Conservation (phyloP, 2,329 filamentous ascomycete genomes). For the Microdochium bolleyi region DNA sequence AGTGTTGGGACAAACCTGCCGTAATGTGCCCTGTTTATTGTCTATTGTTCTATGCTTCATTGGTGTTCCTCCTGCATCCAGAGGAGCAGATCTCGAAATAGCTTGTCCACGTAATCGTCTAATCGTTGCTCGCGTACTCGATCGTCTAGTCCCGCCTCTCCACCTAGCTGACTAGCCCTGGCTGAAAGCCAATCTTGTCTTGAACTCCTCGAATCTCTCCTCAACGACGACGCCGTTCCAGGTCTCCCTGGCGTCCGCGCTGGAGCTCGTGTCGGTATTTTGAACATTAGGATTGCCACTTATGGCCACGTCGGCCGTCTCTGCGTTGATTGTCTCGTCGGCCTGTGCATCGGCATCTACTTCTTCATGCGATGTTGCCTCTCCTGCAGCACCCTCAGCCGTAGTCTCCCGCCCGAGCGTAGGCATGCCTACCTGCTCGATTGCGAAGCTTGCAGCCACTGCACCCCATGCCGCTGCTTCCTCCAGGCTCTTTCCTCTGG, state of each 20-base stretch:
- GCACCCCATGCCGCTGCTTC: conserved; percentile 72
- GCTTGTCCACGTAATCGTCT: too few relatives aligned
- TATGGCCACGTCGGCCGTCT: neutral
- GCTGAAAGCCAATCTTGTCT: conserved; percentile 26
- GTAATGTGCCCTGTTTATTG: too few relatives aligned
- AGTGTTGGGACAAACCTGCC: too few relatives aligned
- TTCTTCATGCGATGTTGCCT: neutral
- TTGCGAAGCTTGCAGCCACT: conserved; percentile 82
- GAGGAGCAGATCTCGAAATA: too few relatives aligned
- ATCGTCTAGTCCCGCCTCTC: too few relatives aligned
- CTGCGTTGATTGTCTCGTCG: neutral
- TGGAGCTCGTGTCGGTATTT: conserved; percentile 21
- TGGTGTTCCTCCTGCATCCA: too few relatives aligned
- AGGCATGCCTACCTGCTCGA: conserved; percentile 89
- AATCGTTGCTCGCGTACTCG: too few relatives aligned
- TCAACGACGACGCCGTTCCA: conserved; percentile 54
- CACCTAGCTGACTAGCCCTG: neutral
- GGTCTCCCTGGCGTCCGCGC: conserved; percentile 33
- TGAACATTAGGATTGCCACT: neutral
- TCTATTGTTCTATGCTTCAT: too few relatives aligned
- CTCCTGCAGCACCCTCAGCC: neutral
- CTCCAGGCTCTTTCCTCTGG: conserved; percentile 50
- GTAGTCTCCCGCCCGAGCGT: conserved; percentile 25
- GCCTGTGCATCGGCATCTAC: neutral
- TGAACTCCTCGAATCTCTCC: conserved; percentile 44